Conservation (phyloP, 495 filamentous ascomycete genomes). For the Penicillium tannophilum region DNA sequence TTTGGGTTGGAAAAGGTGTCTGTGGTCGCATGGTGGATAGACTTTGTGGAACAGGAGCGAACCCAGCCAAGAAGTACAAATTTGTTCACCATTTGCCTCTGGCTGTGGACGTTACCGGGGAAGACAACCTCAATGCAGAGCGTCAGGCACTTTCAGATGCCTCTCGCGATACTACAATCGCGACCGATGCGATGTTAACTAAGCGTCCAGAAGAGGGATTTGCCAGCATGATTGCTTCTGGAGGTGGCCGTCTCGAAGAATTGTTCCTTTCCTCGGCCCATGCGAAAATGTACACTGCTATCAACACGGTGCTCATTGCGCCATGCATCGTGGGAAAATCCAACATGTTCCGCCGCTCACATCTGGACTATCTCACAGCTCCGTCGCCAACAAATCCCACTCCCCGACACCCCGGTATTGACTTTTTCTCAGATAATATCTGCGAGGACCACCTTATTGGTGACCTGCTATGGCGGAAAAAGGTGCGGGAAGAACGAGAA, state of each 20-base stretch:
- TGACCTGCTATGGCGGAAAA: constrained; percentile 79
- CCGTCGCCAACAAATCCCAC: constrained; percentile 34
- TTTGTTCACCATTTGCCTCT: constrained; percentile 95
- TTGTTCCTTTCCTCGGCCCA: constrained; percentile 92
- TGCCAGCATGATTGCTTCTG: constrained; percentile 37
- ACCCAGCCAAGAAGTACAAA: constrained; percentile 68
- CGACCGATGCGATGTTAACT: constrained; percentile 13
- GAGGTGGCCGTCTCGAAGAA: constrained; percentile 89
- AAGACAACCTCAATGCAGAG: constrained; percentile 35
- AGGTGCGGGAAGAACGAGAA: constrained; percentile 47
- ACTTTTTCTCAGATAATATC: constrained; percentile 93
- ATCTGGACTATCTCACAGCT: constrained; percentile 78
- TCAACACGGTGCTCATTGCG: constrained; percentile 88
- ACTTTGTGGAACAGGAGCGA: constrained; percentile 65
- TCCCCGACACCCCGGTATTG: constrained; percentile 65
- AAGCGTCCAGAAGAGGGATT: constrained; percentile 27
- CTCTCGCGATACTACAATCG: constrained; percentile 13
- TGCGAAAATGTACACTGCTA: constrained; percentile 97
- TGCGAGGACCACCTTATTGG: constrained; percentile 98
- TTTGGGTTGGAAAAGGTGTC: constrained; percentile 83
- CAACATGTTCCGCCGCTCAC: constrained; percentile 95
- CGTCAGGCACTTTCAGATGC: constrained; percentile 45
- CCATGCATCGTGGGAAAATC: constrained; percentile 97
- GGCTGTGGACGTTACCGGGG: constrained; percentile 68
- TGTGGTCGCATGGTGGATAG: constrained; percentile 84